Conservation (phyloP, 1,284 basidiomycete species). For the Rhodotorula glutinis region DNA sequence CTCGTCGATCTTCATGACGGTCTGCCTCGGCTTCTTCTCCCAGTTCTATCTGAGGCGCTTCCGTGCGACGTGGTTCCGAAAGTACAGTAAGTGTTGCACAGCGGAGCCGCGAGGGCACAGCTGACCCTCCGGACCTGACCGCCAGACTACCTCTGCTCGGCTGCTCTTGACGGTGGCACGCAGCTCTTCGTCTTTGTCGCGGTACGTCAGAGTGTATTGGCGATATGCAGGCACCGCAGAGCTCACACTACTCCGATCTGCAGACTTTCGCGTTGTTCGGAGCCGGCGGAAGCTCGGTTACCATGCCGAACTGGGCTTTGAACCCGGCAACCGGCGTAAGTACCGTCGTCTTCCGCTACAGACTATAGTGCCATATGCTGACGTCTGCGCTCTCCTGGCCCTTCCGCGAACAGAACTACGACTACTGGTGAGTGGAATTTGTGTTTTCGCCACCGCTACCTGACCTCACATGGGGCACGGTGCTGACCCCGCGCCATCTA, state of each 20-base stretch:
- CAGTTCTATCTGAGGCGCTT: slow-evolving; percentile 29
- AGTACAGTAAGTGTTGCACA: neutral
- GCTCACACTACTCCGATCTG: neutral
- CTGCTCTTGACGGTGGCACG: slow-evolving; percentile 41
- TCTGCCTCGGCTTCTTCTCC: slow-evolving; percentile 26
- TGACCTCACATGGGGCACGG: too few species aligned
- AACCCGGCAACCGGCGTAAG: slow-evolving; percentile 1
- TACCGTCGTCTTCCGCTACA: too few species aligned
- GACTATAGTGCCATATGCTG: too few species aligned
- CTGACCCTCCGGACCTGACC: too few species aligned
- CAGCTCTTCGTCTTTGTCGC: slow-evolving; percentile 42
- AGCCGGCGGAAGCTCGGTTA: slow-evolving; percentile 13
- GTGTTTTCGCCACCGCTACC: too few species aligned
- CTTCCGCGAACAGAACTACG: too few species aligned
- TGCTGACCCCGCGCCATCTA: too few species aligned
- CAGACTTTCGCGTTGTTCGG: slow-evolving; percentile 32
- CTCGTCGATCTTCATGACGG: slow-evolving; percentile 32
- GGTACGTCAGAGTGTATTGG: neutral
- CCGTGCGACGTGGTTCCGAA: slow-evolving; percentile 38
- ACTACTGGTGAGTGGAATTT: too few species aligned
- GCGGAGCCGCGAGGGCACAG: too few species aligned
- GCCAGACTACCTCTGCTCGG: slow-evolving; percentile 34
- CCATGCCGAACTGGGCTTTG: slow-evolving; percentile 22
- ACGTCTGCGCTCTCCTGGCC: too few species aligned
- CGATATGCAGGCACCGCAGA: too few species aligned